phyloP scores from a whole-genome alignment of 352 stramenopile genomes.

The Phytophthora fragariaefolia region DNA sequence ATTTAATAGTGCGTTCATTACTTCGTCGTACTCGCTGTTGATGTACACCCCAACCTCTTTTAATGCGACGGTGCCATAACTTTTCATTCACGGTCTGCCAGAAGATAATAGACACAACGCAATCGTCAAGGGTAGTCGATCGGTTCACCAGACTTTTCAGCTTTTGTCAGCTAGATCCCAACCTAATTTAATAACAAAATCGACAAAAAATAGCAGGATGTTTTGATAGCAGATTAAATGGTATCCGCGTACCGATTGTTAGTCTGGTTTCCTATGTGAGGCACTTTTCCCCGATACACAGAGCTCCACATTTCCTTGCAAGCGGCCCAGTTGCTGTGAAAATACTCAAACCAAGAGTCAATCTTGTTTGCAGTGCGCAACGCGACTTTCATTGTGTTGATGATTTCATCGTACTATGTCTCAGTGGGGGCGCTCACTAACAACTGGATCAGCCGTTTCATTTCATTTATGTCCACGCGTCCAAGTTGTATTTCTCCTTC shows the following conservation, averaged over 20 bases:
- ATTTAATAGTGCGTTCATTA: neutral
- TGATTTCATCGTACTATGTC: slow-evolving; percentile 1
- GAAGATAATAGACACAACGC: neutral
- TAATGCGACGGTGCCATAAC: neutral
- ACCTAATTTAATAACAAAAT: neutral
- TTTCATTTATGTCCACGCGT: slow-evolving; percentile 4
- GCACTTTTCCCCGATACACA: neutral
- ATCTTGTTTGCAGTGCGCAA: neutral
- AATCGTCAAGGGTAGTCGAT: neutral
- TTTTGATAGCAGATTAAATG: neutral
- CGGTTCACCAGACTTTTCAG: neutral
- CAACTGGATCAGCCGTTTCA: slow-evolving; percentile 8
- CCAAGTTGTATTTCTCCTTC: slow-evolving; percentile 5
- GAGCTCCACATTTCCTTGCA: neutral
- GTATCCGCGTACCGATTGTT: neutral
- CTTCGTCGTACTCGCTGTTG: neutral
- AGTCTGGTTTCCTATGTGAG: neutral
- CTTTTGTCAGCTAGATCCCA: neutral
- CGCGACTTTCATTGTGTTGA: slow-evolving; percentile 14
- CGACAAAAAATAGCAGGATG: neutral
- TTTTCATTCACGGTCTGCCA: neutral
- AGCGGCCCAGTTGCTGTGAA: neutral
- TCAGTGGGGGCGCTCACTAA: slow-evolving; percentile 5
- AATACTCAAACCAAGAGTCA: neutral
- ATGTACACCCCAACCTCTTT: neutral